These are phyloP conservation scores for Scedosporium apiospermum DNA, from an alignment of 2,329 filamentous ascomycete species.

Conservation along the genomic window DNA sequence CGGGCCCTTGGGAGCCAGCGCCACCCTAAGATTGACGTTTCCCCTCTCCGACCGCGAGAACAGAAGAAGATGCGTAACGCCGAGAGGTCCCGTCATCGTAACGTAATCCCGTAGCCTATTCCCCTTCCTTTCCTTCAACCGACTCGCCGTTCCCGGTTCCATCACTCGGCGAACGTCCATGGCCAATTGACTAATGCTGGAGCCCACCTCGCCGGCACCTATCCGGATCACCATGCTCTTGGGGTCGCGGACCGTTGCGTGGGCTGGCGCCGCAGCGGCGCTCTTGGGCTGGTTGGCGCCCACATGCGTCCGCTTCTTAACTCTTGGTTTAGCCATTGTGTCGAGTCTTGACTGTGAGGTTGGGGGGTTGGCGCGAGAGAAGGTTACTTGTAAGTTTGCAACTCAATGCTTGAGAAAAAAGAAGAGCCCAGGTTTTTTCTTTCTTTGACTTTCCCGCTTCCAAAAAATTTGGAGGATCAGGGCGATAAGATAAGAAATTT, in stretches of 20 bases:
- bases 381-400: not conserved
- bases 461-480: conserved; percentile 9
- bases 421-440: not conserved
- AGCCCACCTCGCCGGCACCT: conserved; percentile 85
- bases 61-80: conserved; percentile 84
- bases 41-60: conserved; percentile 85
- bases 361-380: not conserved
- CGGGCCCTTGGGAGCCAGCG: conserved; percentile 79
- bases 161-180: conserved; percentile 87
- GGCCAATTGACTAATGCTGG: conserved; percentile 83
- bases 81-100: conserved; percentile 88
- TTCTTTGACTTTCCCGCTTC: not conserved
- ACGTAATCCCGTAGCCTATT: conserved; percentile 89
- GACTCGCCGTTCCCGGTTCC: conserved; percentile 86
- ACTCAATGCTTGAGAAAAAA: too few species aligned
- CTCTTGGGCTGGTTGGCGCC: conserved; percentile 53
- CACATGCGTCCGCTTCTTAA: conserved; percentile 83
- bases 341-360: conserved; percentile 7
- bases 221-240: conserved; percentile 99
- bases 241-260: conserved; percentile 59
- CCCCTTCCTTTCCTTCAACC: conserved; percentile 78
- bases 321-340: conserved; percentile 68
- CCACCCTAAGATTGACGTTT: conserved; percentile 86
- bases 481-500: conserved; percentile 9
- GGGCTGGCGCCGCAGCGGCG: conserved; percentile 41